These are phyloP conservation scores for Nemania sp. DNA, from an alignment of 2,329 filamentous ascomycete species.

Conservation along the genomic window DNA sequence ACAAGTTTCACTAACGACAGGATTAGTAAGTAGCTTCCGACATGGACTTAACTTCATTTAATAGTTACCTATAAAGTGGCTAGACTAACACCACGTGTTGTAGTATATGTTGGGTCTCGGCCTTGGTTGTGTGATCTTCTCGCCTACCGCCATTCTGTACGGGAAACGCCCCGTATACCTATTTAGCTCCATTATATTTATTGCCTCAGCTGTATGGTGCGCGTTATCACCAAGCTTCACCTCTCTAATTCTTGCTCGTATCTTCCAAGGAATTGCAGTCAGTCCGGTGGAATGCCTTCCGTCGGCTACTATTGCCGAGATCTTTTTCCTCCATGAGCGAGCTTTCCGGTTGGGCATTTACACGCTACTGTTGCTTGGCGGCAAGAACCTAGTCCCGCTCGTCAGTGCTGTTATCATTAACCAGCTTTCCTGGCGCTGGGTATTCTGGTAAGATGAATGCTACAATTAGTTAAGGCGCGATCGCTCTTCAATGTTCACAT, in stretches of 20 bases:
- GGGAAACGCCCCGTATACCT: slow-evolving; percentile 95
- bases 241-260: slow-evolving; percentile 82
- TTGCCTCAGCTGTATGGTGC: slow-evolving; percentile 83
- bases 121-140: slow-evolving; percentile 83
- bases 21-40: slow-evolving; percentile 26
- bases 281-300: slow-evolving; percentile 93
- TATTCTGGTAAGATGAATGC: slow-evolving; percentile 75
- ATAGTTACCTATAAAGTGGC: neutral
- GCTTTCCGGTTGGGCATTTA: slow-evolving; percentile 93
- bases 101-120: slow-evolving; percentile 92
- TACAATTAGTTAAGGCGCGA: neutral
- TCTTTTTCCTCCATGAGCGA: slow-evolving; percentile 94
- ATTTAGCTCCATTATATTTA: slow-evolving; percentile 79
- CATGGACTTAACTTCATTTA: neutral
- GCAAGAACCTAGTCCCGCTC: slow-evolving; percentile 90
- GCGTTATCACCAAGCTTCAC: slow-evolving; percentile 83
- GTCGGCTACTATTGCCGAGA: slow-evolving; percentile 93
- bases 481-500: slow-evolving; percentile 18
- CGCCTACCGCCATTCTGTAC: slow-evolving; percentile 89
- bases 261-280: slow-evolving; percentile 89
- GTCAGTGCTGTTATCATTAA: slow-evolving; percentile 89
- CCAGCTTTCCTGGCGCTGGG: slow-evolving; percentile 85
- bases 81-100: slow-evolving; percentile 6
- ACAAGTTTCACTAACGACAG: slow-evolving; percentile 78
- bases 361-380: slow-evolving; percentile 86